Evolutionary conservation across 371 early-diverging fungal genomes (phyloP).

Genomic region (Mucor lusitanicus): DNA sequence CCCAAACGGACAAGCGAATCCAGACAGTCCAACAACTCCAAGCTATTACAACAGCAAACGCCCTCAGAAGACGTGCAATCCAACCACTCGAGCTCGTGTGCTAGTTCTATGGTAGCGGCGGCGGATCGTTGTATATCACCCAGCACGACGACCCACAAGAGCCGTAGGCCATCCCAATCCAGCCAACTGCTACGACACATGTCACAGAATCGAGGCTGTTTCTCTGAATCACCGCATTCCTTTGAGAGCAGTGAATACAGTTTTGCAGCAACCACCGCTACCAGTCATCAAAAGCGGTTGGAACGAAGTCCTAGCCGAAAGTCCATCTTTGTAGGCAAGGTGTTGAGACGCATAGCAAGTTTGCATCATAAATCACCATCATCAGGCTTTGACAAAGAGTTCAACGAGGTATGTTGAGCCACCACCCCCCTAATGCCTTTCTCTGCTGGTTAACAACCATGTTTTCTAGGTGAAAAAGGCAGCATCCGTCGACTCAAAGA

Average conservation of each 20-base stretch:
- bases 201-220: conserved; percentile 5
- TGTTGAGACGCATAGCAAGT: conserved; percentile 14
- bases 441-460: too few relatives aligned
- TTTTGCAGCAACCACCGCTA: not conserved
- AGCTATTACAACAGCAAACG: not conserved
- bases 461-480: conserved; percentile 11
- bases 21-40: not conserved
- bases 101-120: conserved; percentile 13
- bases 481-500: conserved; percentile 7
- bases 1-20: conserved; percentile 28
- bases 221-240: conserved; percentile 1
- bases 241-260: not conserved
- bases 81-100: conserved; percentile 5
- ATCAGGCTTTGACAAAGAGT: not conserved
- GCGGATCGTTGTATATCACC: not conserved
- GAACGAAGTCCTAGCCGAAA: conserved; percentile 9
- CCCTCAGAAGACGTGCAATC: conserved; percentile 15
- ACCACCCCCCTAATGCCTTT: too few relatives aligned
- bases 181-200: conserved; percentile 4
- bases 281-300: not conserved
- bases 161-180: conserved; percentile 5
- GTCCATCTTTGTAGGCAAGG: conserved; percentile 19
- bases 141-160: not conserved
- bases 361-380: conserved; percentile 17
- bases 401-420: conserved; percentile 1